A percentile compares a stretch with the other conserved stretches of the same genome.
phyloP scores from a whole-genome alignment of 2,329 filamentous ascomycete species.

The Colletotrichum lini region DNA sequence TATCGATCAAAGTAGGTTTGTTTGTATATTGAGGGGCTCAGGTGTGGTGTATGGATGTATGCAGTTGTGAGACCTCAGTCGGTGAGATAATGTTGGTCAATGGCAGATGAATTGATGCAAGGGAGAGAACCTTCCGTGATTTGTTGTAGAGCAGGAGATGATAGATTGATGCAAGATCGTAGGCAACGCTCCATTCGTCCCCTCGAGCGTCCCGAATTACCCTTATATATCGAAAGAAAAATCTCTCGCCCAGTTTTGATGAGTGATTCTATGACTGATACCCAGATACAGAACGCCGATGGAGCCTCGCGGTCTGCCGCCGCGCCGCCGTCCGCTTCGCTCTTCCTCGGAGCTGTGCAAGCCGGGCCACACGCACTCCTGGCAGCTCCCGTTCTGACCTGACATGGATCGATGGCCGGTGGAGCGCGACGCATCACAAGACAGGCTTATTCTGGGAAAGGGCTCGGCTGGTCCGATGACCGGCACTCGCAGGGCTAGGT shows the following conservation, averaged over 20 bases:
- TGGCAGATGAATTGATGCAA: constrained; percentile 1
- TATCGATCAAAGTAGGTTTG: neutral
- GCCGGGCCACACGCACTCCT: neutral
- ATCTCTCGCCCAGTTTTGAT: neutral
- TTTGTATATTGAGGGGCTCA: neutral
- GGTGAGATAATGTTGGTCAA: constrained; percentile 6
- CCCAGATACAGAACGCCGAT: constrained; percentile 7
- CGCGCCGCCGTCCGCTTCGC: constrained; percentile 5
- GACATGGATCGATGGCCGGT: constrained; percentile 35
- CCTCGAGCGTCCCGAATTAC: neutral
- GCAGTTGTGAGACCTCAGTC: constrained; percentile 4
- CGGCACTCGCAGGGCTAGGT: constrained; percentile 17
- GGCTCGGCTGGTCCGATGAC: constrained; percentile 38
- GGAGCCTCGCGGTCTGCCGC: neutral
- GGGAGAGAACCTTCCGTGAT: neutral
- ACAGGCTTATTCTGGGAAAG: constrained; percentile 14
- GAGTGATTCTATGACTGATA: constrained; percentile 22
- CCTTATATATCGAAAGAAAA: neutral
- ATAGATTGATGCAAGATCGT: neutral
- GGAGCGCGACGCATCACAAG: constrained; percentile 17
- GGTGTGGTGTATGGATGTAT: neutral
- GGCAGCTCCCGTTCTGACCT: constrained; percentile 27
- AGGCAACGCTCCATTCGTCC: neutral
- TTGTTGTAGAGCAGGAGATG: neutral
- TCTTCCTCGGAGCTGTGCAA: constrained; percentile 25